phyloP scores from a whole-genome alignment of 1,284 basidiomycete genomes.

The Moesziomyces parantarcticus region DNA sequence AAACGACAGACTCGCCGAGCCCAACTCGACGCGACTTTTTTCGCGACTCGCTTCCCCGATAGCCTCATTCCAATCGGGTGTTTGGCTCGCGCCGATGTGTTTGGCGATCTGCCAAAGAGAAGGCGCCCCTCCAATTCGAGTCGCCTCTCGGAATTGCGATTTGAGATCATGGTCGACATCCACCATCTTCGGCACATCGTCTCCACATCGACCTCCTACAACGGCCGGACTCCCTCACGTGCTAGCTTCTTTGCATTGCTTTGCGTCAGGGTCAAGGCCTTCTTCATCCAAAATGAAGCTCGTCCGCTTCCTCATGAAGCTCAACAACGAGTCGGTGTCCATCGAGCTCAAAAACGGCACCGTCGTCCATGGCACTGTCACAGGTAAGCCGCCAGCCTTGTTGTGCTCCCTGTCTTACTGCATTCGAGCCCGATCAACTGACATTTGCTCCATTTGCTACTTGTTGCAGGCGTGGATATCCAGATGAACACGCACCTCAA shows the following conservation, averaged over 20 bases:
- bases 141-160: background rate
- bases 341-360: conserved; percentile 98
- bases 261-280: conserved; percentile 47
- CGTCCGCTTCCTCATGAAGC: conserved; percentile 92
- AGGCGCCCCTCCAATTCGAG: background rate
- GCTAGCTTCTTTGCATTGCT: background rate
- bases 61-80: background rate
- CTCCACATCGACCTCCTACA: background rate
- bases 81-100: background rate
- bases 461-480: conserved; percentile 59
- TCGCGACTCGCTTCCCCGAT: conserved; percentile 14
- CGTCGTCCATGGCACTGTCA: conserved; percentile 94
- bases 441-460: conserved; percentile 2
- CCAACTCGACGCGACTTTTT: conserved; percentile 17
- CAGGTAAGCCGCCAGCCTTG: conserved; percentile 69
- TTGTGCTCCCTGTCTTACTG: conserved; percentile 1
- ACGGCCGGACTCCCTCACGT: conserved; percentile 43
- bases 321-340: conserved; percentile 99
- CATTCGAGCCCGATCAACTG: background rate
- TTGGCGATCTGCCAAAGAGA: conserved; percentile 1
- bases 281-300: conserved; percentile 63
- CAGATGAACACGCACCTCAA: conserved; percentile 95
- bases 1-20: background rate
- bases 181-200: conserved; percentile 1
- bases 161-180: conserved; percentile 1